Conservation (phyloP, 768 basidiomycete species). For the Chalciporus chontae region DNA sequence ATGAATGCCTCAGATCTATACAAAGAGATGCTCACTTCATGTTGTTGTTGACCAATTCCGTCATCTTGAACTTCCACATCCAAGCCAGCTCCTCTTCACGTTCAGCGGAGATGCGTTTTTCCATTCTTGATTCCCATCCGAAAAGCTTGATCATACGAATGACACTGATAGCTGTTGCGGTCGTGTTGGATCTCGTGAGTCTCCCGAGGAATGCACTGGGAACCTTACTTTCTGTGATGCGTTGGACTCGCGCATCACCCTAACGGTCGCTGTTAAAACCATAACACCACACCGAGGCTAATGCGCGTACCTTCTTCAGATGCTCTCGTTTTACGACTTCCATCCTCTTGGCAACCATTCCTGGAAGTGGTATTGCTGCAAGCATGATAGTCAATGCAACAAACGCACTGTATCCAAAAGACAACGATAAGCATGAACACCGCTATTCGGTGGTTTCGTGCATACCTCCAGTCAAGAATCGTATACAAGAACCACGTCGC, state of each 20-base stretch:
- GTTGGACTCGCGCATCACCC: constrained; percentile 57
- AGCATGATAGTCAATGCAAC: constrained; percentile 52
- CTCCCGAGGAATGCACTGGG: constrained; percentile 29
- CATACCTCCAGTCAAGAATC: constrained; percentile 41
- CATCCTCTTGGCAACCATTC: constrained; percentile 46
- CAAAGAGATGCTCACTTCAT: constrained; percentile 35
- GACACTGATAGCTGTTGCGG: constrained; percentile 44
- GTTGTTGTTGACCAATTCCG: constrained; percentile 46
- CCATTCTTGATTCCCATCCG: constrained; percentile 57
- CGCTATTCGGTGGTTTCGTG: too few relatives aligned
- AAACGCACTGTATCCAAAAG: constrained; percentile 39
- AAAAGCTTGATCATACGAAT: constrained; percentile 35
- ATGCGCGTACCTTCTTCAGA: constrained; percentile 37
- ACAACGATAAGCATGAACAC: not conserved
- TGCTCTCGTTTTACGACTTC: constrained; percentile 44
- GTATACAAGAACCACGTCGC: constrained; percentile 42
- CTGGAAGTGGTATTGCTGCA: constrained; percentile 52
- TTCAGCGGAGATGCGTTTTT: constrained; percentile 47
- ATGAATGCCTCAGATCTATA: not conserved
- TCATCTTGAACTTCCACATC: constrained; percentile 21
- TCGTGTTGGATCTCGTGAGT: not conserved
- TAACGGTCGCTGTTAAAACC: constrained; percentile 5
- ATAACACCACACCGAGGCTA: not conserved
- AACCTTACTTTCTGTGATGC: constrained; percentile 52
- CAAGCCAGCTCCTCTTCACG: constrained; percentile 59